Conservation (phyloP, 2,329 filamentous ascomycete species). For the Ophiostoma montium region DNA sequence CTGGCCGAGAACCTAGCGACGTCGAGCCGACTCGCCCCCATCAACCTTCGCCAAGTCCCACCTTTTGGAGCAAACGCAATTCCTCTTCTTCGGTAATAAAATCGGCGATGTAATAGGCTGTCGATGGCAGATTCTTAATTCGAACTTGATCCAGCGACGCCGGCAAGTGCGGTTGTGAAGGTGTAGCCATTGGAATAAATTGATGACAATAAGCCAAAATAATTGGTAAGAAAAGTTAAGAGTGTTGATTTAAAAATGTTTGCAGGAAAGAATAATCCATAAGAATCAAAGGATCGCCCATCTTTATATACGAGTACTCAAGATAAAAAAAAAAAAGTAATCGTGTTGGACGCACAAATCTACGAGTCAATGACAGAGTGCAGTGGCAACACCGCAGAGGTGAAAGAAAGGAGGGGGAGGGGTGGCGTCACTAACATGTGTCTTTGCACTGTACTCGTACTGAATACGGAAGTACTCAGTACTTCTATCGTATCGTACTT, state of each 20-base stretch:
- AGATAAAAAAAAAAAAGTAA: no score
- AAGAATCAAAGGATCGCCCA: no score
- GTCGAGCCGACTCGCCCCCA: neutral
- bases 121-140: constrained; percentile 42
- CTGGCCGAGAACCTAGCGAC: neutral
- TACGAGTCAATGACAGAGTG: neutral
- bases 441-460: neutral
- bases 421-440: constrained; percentile 1
- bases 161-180: constrained; percentile 22
- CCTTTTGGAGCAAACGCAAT: constrained; percentile 54
- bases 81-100: constrained; percentile 74
- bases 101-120: constrained; percentile 72
- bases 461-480: neutral
- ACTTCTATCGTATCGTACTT: no score
- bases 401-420: neutral
- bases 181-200: no score
- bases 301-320: no score
- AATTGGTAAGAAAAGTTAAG: no score
- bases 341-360: neutral
- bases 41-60: constrained; percentile 18
- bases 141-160: constrained; percentile 34
- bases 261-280: no score
- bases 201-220: no score
- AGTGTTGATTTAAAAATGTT: no score
- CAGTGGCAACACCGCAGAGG: neutral